Percentiles rank a stretch among this genome's conserved stretches.
Conservation (phyloP, 179 eudicot genomes). For the Heliamphora pulchella region DNA sequence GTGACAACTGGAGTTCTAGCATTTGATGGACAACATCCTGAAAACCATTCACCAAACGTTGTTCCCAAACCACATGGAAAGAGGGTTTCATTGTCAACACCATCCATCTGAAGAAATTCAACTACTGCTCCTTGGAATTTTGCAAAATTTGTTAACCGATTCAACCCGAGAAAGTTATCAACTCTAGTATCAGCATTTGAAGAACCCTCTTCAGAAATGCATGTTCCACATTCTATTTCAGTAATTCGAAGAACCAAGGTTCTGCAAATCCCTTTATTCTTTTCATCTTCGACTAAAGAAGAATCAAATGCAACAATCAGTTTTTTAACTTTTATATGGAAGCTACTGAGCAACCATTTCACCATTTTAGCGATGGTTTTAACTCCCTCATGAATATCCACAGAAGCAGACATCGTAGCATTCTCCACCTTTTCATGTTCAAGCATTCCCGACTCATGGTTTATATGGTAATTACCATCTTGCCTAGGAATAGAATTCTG, state of each 20-base stretch:
- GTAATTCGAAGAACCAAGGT: slow-evolving; percentile 66
- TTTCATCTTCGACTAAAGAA: slow-evolving; percentile 28
- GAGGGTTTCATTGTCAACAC: slow-evolving; percentile 27
- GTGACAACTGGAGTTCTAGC: slow-evolving; percentile 53
- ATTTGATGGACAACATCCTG: slow-evolving; percentile 26
- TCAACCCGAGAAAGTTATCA: slow-evolving; percentile 51
- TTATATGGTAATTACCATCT: slow-evolving; percentile 14
- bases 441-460: slow-evolving; percentile 28
- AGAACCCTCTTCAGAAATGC: slow-evolving; percentile 42
- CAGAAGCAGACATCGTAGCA: slow-evolving; percentile 27
- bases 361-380: slow-evolving; percentile 88
- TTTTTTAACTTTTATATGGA: slow-evolving; percentile 57
- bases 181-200: slow-evolving; percentile 18
- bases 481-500: slow-evolving; percentile 25
- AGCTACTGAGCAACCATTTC: slow-evolving; percentile 85
- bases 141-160: slow-evolving; percentile 57
- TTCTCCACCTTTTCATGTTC: slow-evolving; percentile 26
- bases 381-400: slow-evolving; percentile 86
- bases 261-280: slow-evolving; percentile 27
- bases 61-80: slow-evolving; percentile 29
- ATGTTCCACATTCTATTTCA: slow-evolving; percentile 73
- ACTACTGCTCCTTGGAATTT: slow-evolving; percentile 67
- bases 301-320: slow-evolving; percentile 78
- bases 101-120: slow-evolving; percentile 64
- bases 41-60: slow-evolving; percentile 24